Conservation (phyloP, 2,329 filamentous ascomycete species). For the Herpotrichia juniperi region DNA sequence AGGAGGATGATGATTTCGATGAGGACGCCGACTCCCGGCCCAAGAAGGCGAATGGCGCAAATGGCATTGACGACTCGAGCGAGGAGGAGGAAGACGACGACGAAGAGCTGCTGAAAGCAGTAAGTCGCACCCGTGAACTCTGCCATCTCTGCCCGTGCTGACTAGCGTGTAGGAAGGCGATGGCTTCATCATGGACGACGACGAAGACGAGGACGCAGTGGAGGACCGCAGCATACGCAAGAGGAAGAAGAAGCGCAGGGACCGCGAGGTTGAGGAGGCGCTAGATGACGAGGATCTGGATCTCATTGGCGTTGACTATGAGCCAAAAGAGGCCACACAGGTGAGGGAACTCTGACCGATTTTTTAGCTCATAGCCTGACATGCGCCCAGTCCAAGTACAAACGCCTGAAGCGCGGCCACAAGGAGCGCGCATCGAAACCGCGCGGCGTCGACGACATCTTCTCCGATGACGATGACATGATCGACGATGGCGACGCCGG, state of each 20-base stretch:
- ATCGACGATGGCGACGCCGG: constrained; percentile 57
- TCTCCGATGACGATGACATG: constrained; percentile 91
- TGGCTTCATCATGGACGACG: constrained; percentile 95
- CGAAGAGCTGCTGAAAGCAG: constrained; percentile 40
- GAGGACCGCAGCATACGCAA: constrained; percentile 49
- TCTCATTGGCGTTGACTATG: constrained; percentile 82
- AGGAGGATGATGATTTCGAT: constrained; percentile 48
- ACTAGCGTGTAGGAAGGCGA: constrained; percentile 71
- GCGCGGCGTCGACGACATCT: constrained; percentile 87
- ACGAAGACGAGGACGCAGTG: constrained; percentile 72
- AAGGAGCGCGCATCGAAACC: constrained; percentile 67
- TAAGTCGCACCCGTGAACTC: constrained; percentile 21
- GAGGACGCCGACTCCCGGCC: constrained; percentile 29
- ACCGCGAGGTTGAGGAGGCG: constrained; percentile 76
- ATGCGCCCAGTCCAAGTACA: constrained; percentile 78
- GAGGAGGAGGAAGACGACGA: constrained; percentile 50
- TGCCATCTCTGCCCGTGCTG: background rate
- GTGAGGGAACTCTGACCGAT: constrained; percentile 52
- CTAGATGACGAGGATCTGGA: constrained; percentile 97
- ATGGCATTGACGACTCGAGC: constrained; percentile 44
- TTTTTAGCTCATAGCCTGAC: constrained; percentile 19
- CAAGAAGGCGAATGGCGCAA: constrained; percentile 35
- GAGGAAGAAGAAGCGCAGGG: constrained; percentile 75
- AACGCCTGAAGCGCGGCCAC: constrained; percentile 92
- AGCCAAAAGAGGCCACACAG: constrained; percentile 71